Percentiles rank a stretch among this genome's conserved stretches.
Conservation (phyloP, 2,329 filamentous ascomycete genomes). For the Monosporascus sp. region DNA sequence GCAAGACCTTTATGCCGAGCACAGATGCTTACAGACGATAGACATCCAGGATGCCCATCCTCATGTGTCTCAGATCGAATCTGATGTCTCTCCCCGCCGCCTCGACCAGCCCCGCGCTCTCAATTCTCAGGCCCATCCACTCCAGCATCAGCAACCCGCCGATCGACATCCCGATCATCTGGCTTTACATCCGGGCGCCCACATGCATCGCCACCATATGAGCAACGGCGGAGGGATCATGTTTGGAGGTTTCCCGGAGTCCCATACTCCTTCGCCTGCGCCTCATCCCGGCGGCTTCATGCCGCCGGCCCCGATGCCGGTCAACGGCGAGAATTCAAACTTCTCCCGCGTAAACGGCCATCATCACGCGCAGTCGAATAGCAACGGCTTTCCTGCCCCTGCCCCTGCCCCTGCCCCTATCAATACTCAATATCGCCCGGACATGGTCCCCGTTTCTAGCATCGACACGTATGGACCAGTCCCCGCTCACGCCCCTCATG, state of each 20-base stretch:
- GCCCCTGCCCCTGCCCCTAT: conserved; percentile 7
- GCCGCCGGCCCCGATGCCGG: conserved; percentile 35
- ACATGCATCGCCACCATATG: conserved; percentile 28
- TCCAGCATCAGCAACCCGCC: conserved; percentile 13
- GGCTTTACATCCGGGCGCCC: conserved; percentile 21
- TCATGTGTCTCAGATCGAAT: conserved; percentile 15
- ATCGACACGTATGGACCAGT: conserved; percentile 21
- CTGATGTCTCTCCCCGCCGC: conserved; percentile 13
- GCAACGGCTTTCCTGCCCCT: conserved; percentile 18
- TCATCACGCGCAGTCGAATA: conserved; percentile 21
- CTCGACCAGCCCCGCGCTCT: conserved; percentile 15
- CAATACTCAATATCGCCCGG: conserved; percentile 21
- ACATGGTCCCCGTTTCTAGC: conserved; percentile 18
- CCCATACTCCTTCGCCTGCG: conserved; percentile 53
- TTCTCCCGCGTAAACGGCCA: conserved; percentile 19
- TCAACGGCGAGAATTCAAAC: conserved; percentile 20
- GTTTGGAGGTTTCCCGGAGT: conserved; percentile 50
- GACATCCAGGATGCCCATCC: conserved; percentile 9
- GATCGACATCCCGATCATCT: conserved; percentile 16
- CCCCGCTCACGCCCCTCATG: conserved; percentile 19
- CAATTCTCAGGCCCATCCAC: conserved; percentile 10
- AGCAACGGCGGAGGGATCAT: conserved; percentile 50
- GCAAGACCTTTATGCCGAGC: conserved; percentile 2
- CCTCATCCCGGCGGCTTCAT: conserved; percentile 43
- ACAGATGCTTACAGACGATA: conserved; percentile 16